phyloP scores from a whole-genome alignment of 176 grass and related monocot genomes.

The Juncus inflexus region DNA sequence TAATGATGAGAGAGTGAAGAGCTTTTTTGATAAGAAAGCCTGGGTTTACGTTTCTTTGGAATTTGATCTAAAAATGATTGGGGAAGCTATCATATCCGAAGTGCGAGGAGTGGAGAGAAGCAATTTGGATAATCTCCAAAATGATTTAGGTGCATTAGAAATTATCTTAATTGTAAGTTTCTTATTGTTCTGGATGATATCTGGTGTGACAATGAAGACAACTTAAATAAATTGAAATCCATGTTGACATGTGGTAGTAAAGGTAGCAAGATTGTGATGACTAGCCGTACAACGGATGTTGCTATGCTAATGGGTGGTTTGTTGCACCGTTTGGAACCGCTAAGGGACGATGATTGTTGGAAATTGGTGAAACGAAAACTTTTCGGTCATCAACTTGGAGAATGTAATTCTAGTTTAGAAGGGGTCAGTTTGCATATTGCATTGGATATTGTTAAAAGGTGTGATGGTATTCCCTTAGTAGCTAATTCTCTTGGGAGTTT shows the following conservation, averaged over 20 bases:
- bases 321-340: not conserved
- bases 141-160: not conserved
- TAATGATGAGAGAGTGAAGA: constrained; percentile 22
- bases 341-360: constrained; percentile 13
- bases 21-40: constrained; percentile 23
- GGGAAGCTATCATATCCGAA: constrained; percentile 6
- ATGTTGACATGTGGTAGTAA: not conserved
- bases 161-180: not conserved
- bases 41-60: constrained; percentile 27
- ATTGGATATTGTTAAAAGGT: constrained; percentile 22
- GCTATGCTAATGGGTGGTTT: not conserved
- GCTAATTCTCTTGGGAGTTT: constrained; percentile 24
- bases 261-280: constrained; percentile 28
- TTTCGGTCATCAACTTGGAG: not conserved
- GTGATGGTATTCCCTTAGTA: constrained; percentile 19
- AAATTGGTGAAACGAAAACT: not conserved
- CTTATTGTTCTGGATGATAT: constrained; percentile 30
- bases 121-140: constrained; percentile 6
- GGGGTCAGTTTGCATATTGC: not conserved
- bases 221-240: constrained; percentile 6
- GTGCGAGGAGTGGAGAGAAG: not conserved
- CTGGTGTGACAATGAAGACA: constrained; percentile 1
- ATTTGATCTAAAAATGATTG: constrained; percentile 9
- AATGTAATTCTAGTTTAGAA: not conserved
- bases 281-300: not conserved